Evolutionary conservation across 2,329 filamentous ascomycete species (phyloP).

Genomic region (Monosporascus ibericus): DNA sequence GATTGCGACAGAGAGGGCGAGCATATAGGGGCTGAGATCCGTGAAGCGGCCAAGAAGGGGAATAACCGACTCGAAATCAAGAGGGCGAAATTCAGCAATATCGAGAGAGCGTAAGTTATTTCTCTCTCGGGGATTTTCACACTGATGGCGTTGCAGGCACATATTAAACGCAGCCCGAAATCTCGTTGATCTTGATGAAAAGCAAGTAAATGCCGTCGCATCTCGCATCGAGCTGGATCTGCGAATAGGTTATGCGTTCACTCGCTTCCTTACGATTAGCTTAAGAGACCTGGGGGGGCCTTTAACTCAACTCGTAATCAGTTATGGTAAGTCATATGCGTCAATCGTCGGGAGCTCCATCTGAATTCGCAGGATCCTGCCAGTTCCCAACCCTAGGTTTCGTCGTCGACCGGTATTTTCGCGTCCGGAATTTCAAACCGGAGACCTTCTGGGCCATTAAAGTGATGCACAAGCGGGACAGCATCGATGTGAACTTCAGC

Average conservation of each 20-base stretch:
- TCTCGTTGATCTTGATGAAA: constrained; percentile 74
- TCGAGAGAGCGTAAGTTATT: constrained; percentile 69
- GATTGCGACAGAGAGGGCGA: constrained; percentile 98
- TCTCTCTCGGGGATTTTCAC: constrained; percentile 7
- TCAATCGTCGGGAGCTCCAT: constrained; percentile 7
- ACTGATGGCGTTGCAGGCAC: constrained; percentile 51
- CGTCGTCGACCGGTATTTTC: constrained; percentile 92
- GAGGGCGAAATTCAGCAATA: constrained; percentile 89
- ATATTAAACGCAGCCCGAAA: constrained; percentile 76
- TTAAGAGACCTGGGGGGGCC: constrained; percentile 67
- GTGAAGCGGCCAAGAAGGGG: constrained; percentile 67
- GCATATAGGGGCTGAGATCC: constrained; percentile 89
- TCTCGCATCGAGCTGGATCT: constrained; percentile 90
- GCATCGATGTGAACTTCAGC: constrained; percentile 73
- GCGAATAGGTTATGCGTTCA: constrained; percentile 87
- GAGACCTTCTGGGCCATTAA: constrained; percentile 93
- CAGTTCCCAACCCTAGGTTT: constrained; percentile 97
- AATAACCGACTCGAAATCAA: constrained; percentile 74
- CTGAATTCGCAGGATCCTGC: constrained; percentile 60
- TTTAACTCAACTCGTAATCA: constrained; percentile 61
- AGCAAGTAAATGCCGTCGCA: constrained; percentile 79
- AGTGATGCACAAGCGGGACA: constrained; percentile 70
- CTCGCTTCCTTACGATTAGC: constrained; percentile 74
- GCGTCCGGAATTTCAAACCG: constrained; percentile 87
- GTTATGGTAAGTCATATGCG: constrained; percentile 59